Conservation (phyloP, 1,139 yeast genomes). For the Candida labiduridarum region DNA sequence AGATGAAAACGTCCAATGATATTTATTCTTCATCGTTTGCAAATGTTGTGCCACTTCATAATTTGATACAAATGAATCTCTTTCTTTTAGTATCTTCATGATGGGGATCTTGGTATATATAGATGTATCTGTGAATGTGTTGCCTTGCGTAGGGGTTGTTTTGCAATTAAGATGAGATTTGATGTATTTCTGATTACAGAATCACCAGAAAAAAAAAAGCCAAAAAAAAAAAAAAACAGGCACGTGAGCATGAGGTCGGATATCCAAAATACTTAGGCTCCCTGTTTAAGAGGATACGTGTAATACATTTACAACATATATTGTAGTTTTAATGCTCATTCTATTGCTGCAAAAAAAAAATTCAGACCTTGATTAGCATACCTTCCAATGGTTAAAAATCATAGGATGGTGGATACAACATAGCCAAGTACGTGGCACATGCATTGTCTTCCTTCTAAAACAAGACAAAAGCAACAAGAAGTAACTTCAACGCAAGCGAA, state of each 20-base stretch:
- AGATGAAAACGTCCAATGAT: conserved; percentile 48
- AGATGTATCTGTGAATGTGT: background rate
- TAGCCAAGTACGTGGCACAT: too few species aligned
- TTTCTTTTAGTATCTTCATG: conserved; percentile 43
- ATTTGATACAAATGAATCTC: conserved; percentile 71
- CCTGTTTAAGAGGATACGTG: too few species aligned
- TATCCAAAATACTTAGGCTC: background rate
- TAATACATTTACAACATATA: too few species aligned
- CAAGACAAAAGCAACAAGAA: too few species aligned
- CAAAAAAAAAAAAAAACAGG: background rate
- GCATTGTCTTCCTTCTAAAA: too few species aligned
- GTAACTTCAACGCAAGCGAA: too few species aligned
- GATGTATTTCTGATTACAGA: background rate
- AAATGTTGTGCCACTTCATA: conserved; percentile 71
- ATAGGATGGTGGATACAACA: too few species aligned
- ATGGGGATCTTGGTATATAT: conserved; percentile 12
- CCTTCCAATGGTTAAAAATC: too few species aligned
- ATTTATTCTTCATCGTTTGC: conserved; percentile 48
- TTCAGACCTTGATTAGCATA: too few species aligned
- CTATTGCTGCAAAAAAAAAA: too few species aligned
- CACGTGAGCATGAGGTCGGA: background rate
- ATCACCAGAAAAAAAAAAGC: too few species aligned
- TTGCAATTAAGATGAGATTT: background rate
- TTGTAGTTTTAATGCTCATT: too few species aligned
- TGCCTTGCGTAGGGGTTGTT: background rate